Conservation (phyloP, 495 filamentous ascomycete species). For the Trichoderma parareesei region DNA sequence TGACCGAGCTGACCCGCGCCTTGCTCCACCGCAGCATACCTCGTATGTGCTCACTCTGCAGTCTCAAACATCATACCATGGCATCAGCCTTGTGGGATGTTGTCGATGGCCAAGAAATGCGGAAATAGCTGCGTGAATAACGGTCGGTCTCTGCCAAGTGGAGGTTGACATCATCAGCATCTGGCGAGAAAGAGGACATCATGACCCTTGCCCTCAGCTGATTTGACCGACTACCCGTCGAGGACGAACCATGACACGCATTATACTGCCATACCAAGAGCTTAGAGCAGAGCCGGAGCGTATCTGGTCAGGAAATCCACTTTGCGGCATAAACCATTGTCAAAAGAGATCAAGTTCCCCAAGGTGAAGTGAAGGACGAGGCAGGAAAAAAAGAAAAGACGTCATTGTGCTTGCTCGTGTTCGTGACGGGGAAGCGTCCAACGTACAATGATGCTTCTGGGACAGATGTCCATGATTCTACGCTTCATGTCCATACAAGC, state of each 20-base stretch:
- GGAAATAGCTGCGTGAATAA: neutral
- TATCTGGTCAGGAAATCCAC: neutral
- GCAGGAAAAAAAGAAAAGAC: neutral
- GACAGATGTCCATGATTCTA: neutral
- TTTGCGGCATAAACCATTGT: neutral
- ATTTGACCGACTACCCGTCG: neutral
- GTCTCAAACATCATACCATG: neutral
- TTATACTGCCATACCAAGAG: neutral
- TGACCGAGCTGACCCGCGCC: neutral
- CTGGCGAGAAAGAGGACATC: neutral
- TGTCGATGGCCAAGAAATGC: neutral
- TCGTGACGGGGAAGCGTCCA: neutral
- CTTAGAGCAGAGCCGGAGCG: neutral
- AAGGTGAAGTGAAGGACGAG: no score
- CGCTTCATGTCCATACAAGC: neutral
- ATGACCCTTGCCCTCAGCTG: neutral
- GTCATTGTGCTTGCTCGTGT: neutral
- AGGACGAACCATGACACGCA: neutral
- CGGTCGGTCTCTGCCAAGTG: neutral
- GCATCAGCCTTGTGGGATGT: neutral
- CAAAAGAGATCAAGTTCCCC: neutral
- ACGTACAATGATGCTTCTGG: neutral
- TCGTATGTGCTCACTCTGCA: neutral
- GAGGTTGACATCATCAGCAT: neutral
- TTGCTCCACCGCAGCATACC: neutral